These are phyloP conservation scores for Rhynchosporium agropyri DNA, from an alignment of 2,329 filamentous ascomycete species.

Conservation along the genomic window DNA sequence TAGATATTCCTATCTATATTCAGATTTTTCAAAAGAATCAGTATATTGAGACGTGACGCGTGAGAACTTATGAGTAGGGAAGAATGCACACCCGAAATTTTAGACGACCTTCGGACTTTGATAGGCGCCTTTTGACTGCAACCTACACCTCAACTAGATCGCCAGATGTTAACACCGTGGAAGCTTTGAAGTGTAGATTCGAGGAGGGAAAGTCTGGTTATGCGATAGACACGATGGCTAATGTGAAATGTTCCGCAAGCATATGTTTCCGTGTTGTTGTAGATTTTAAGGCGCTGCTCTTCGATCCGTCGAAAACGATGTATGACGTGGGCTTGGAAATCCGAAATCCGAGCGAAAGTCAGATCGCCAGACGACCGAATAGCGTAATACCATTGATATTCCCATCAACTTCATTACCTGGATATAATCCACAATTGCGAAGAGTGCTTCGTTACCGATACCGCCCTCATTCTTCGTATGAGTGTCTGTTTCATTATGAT, in stretches of 20 bases:
- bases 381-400: constrained; percentile 59
- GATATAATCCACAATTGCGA: constrained; percentile 51
- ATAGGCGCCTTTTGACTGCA: constrained; percentile 49
- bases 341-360: constrained; percentile 53
- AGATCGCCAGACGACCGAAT: constrained; percentile 54
- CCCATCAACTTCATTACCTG: constrained; percentile 47
- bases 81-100: too few species aligned
- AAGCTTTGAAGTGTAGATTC: constrained; percentile 63
- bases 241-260: constrained; percentile 60
- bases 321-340: constrained; percentile 42
- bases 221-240: constrained; percentile 49
- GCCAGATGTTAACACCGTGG: constrained; percentile 54
- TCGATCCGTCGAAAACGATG: constrained; percentile 54
- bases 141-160: constrained; percentile 60
- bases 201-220: constrained; percentile 48
- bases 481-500: constrained; percentile 51
- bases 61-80: too few species aligned
- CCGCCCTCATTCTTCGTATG: constrained; percentile 66
- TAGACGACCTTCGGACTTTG: constrained; percentile 40
- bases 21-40: accelerated
- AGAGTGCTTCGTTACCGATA: constrained; percentile 66
- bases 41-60: too few species aligned
- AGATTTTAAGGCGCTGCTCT: constrained; percentile 56
- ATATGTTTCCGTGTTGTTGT: constrained; percentile 52
- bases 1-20: too few species aligned